Evolutionary conservation across 805 yeast species (phyloP), one percentile per base, ranked within the genome.

Genomic region (Starmerella etchellsii): DNA sequence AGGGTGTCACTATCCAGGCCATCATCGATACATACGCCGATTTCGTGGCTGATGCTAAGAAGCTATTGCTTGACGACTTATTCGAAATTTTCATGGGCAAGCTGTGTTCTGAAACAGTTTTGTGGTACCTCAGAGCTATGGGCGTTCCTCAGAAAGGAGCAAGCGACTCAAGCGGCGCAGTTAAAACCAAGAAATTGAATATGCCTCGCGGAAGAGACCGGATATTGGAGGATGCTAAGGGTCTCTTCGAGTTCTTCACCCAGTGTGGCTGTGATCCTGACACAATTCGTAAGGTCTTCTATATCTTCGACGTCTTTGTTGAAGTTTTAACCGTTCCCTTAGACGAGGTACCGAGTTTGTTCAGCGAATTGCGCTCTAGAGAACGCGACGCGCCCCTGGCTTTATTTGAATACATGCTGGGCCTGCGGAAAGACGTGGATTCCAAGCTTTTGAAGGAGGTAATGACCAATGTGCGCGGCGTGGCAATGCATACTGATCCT

Each of bases 361-460:
- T 85, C 76, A 67, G 66, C 53, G 73, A 70, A 33, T 70, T 81
- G 29, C 63, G 84, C 39, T 64, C 65, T 11, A 70, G 70, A 31
- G 84, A 78, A 63, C 77, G 83, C 62, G 85, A 83, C 56, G 76
- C 87, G 43, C 85, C 94, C 0, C 61, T 78, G 7, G 78, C 73
- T 37, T 71, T 84, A 53, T 67, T 87, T 32, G 72, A 71, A 34
- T 76, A 76, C 13, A 69, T 84, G 31, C 66, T 85, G 39, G 64
- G 66, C 48, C 54, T 62, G 8, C 52, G 69, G 25, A 58, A 55
- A 33, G 67, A 61, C 32, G 47, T 63, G 19, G 67, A 65, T 39
- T 39, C 44, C 36, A 51, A 57, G 47, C 37, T 42, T 23, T 49
- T 55, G 19, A 50, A 52, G 37, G 61, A 54, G 20, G 48, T 59